A percentile compares a stretch with the other conserved stretches of the same genome.
These are phyloP conservation scores for Bretschneidera sinensis DNA, from an alignment of 345 rosid species.

Conservation along the genomic window DNA sequence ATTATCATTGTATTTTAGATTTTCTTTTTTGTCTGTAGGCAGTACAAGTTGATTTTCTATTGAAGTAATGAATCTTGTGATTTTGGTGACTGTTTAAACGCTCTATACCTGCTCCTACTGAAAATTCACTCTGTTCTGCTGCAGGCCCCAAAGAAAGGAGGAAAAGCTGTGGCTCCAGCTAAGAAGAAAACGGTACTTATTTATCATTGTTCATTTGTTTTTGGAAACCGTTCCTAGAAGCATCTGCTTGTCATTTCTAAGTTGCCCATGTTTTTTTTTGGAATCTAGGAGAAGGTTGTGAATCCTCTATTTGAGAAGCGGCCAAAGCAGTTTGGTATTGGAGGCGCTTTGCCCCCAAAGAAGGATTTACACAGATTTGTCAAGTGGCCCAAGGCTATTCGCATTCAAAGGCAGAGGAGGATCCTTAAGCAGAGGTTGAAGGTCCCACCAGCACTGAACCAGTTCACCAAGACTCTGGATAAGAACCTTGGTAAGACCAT, in stretches of 20 bases:
- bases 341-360: conserved; percentile 85
- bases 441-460: too few relatives aligned
- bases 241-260: neutral
- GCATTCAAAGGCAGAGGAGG: too few relatives aligned
- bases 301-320: conserved; percentile 80
- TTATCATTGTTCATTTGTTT: neutral
- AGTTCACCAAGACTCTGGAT: too few relatives aligned
- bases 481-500: conserved; percentile 82
- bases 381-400: conserved; percentile 67
- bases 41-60: too few relatives aligned
- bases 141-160: conserved; percentile 53
- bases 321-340: conserved; percentile 81
- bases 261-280: neutral
- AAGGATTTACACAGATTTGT: conserved; percentile 69
- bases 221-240: neutral
- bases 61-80: too few relatives aligned
- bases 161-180: conserved; percentile 31
- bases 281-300: conserved; percentile 62
- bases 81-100: too few relatives aligned
- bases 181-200: conserved; percentile 48
- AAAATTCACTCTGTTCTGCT: too few relatives aligned
- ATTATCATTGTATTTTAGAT: too few relatives aligned
- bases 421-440: too few relatives aligned
- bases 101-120: too few relatives aligned
- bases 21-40: too few relatives aligned